Evolutionary conservation across 148 eudicot genomes (phyloP), one percentile per base, ranked within the genome.

Genomic region (Rhododendron williamsianum): DNA sequence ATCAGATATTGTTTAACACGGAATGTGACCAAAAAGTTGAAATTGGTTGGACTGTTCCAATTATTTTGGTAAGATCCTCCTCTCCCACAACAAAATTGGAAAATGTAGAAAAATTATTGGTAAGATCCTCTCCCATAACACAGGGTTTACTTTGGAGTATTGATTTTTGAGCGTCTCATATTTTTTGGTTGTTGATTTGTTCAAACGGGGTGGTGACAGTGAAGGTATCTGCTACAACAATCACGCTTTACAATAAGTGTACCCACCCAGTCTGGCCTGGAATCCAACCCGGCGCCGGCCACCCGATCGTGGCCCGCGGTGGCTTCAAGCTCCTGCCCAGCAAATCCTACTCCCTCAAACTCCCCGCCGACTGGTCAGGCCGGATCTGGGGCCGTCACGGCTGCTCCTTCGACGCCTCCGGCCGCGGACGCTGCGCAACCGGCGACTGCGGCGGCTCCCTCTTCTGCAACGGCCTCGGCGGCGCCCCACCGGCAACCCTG

Each of bases 321-420:
- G 99, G 99, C 71, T 94, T 96, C 87, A 78, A 81, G 91, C 93
- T 96, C 51, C 88, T 81, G 3, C 93, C 97, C 8, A 83, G 77
- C 85, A 95, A 93, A 78, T 56, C 90, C 77, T 88, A 87, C 88
- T 25, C 90, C 16, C 87, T 96, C 82, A 85, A 80, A 2, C 93
- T 96, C 79, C 99, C 99, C 0, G 86, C 89, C 6, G 85, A 81
- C 30, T 96, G 99, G 99, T 96, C 99, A 1, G 99, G 99, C 78
- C 95, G 99, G 8, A 45, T 96, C 25, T 95, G 99, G 99, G 99
- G 99, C 49, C 92, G 99, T 2, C 93, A 93, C 85, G 99, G 96
- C 63, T 96, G 99, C 89, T 58, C 89, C 30, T 96, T 96, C 63
- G 90, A 96, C 86, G 86, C 91, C 23, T n/a, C 89, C 18, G 97